Evolutionary conservation across 108 stramenopile species (phyloP).

Genomic region (Licmophora abbreviata): DNA sequence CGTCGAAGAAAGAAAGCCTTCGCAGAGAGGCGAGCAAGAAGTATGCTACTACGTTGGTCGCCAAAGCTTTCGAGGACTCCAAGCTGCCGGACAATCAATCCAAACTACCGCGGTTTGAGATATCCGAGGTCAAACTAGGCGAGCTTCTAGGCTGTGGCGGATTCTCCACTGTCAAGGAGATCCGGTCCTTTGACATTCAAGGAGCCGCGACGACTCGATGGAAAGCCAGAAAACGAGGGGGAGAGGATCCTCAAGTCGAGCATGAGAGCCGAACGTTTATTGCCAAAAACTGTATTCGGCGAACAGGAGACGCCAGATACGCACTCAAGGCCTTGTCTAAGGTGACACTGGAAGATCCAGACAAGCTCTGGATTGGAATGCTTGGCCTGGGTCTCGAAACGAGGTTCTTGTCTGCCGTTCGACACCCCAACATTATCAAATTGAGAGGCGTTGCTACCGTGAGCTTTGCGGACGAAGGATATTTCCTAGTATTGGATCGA

Average conservation of each 20-base stretch:
- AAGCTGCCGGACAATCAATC: too few species aligned
- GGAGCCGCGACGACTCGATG: too few species aligned
- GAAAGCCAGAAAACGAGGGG: too few species aligned
- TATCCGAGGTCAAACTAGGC: slow-evolving; percentile 48
- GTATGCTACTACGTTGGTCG: too few species aligned
- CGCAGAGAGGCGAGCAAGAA: too few species aligned
- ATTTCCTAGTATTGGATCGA: slow-evolving; percentile 47
- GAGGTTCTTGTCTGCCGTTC: slow-evolving; percentile 10
- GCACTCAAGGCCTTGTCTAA: neutral
- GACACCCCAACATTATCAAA: slow-evolving; percentile 28
- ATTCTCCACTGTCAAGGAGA: slow-evolving; percentile 68
- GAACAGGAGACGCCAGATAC: neutral
- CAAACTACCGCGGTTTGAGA: slow-evolving; percentile 39
- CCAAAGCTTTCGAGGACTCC: too few species aligned
- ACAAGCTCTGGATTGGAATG: slow-evolving; percentile 2
- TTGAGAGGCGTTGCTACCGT: slow-evolving; percentile 7
- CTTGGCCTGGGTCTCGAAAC: slow-evolving; percentile 10
- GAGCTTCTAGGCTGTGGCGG: slow-evolving; percentile 65
- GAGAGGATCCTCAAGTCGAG: too few species aligned
- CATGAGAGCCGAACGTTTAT: neutral
- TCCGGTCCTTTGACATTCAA: too few species aligned
- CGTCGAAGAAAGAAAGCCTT: too few species aligned
- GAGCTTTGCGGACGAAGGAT: slow-evolving; percentile 21
- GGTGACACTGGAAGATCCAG: neutral
- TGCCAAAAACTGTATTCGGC: neutral